Evolutionary conservation across 768 basidiomycete species (phyloP), one percentile per base, ranked within the genome.

Genomic region (Pleurotus pulmonarius): DNA sequence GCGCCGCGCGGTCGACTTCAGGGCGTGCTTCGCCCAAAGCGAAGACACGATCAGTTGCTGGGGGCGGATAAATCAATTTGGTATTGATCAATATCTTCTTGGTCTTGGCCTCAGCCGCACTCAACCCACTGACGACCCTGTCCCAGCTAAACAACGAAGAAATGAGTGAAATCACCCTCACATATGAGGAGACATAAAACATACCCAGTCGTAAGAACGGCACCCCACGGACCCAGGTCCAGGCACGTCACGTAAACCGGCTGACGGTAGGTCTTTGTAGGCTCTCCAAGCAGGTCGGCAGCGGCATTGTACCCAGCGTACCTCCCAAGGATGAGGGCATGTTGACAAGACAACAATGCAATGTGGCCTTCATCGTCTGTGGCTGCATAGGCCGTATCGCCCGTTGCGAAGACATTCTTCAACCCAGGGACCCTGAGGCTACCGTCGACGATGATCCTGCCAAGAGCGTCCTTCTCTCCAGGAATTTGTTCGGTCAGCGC

Each of bases 221-320:
- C 63, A 24, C 63, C 61, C 61, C 59, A 65, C 4, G 58, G 56
- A 5, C 64, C 64, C 11, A 65, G 54, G 25, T 63, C 55, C 45
- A 65, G 41, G 43, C 64, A 65, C 26, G 63, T 64, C 22, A 29
- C 61, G 39, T 65, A 65, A 11, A 56, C 2, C 12, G 58, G 58
- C 47, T 62, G 64, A n/a, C 60, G 55, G 46, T 64, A 64, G 1
- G 49, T 43, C 26, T 40, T 29, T 48, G 54, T 46, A 5, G 59
- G 56, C 22, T 64, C 58, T 2, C 58, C 59, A 20, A 65, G 55
- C 38, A 65, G 43, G 52, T 65, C 62, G 12, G 59, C 48, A 34
- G 59, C 60, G 1, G 58, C 64, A 49, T 65, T 65, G 46, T 63
- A 41, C 3, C 56, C 60, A 20, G 57, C 60, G 12, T 53, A 49